These are phyloP conservation scores for Leccinum uliginosum DNA, from an alignment of 768 basidiomycete genomes.

Conservation along the genomic window DNA sequence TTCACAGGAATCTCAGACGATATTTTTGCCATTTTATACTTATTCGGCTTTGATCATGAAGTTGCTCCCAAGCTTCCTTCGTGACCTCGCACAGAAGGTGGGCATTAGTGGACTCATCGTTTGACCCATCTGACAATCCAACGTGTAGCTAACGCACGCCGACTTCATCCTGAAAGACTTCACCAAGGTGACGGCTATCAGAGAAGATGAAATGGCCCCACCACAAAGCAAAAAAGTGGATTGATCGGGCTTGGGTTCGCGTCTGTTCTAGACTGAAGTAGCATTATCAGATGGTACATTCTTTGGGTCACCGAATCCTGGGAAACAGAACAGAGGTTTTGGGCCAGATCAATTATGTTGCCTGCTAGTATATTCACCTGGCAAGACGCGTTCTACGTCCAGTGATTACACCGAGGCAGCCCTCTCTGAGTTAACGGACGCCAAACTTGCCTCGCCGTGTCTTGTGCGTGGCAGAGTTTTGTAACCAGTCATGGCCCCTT, in stretches of 20 bases:
- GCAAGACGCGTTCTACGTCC: background rate
- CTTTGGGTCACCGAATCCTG: background rate
- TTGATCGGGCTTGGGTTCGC: slow-evolving; percentile 1
- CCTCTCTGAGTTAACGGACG: too few relatives aligned
- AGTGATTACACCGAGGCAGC: too few relatives aligned
- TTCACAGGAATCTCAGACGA: slow-evolving; percentile 66
- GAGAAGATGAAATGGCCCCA: slow-evolving; percentile 46
- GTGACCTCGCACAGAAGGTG: slow-evolving; percentile 78
- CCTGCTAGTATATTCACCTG: background rate
- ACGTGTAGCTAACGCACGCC: slow-evolving; percentile 54
- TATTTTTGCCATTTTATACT: slow-evolving; percentile 70
- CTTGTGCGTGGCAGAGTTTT: background rate
- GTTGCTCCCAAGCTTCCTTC: slow-evolving; percentile 64
- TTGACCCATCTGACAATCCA: slow-evolving; percentile 6
- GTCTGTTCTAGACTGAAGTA: background rate
- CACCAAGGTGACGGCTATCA: slow-evolving; percentile 56
- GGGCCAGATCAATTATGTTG: background rate
- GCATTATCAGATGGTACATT: background rate
- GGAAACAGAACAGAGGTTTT: background rate
- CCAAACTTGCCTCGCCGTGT: background rate
- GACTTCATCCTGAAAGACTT: slow-evolving; percentile 71
- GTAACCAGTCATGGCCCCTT: background rate
- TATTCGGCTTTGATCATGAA: slow-evolving; percentile 53
- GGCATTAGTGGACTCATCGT: slow-evolving; percentile 9
- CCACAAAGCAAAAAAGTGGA: slow-evolving; percentile 8